Evolutionary conservation across 2,329 filamentous ascomycete species (phyloP).

Genomic region (Penicillium sp.): DNA sequence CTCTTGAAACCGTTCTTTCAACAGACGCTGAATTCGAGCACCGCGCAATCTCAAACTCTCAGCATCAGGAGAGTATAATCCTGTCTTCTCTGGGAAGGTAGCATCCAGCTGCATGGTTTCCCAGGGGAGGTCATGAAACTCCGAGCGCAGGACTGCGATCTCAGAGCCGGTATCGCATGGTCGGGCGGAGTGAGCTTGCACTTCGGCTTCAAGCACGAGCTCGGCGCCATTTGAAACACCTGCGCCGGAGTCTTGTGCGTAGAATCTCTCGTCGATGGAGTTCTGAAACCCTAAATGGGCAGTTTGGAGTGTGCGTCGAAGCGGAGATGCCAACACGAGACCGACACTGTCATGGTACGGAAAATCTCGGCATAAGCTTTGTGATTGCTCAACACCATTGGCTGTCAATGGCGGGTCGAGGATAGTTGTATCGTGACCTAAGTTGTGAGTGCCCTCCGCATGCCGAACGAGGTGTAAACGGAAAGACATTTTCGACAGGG

Average conservation of each 20-base stretch:
- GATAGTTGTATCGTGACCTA: not conserved
- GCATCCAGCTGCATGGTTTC: slow-evolving; percentile 4
- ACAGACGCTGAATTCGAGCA: not conserved
- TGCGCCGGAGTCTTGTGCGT: not conserved
- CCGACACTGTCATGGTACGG: not conserved
- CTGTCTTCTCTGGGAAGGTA: slow-evolving; percentile 10
- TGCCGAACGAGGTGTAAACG: slow-evolving; percentile 3
- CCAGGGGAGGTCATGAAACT: slow-evolving; percentile 14
- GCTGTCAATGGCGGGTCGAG: not conserved
- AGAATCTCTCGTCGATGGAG: not conserved
- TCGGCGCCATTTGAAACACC: slow-evolving; percentile 2
- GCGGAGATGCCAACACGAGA: not conserved
- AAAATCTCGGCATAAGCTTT: not conserved
- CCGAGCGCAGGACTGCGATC: slow-evolving; percentile 1
- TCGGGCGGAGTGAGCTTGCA: slow-evolving; percentile 15
- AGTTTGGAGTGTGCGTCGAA: slow-evolving; percentile 4
- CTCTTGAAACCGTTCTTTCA: slow-evolving; percentile 4
- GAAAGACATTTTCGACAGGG: not conserved
- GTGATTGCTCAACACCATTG: not conserved
- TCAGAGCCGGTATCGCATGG: slow-evolving; percentile 18
- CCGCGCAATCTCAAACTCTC: slow-evolving; percentile 3
- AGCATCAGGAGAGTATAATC: slow-evolving; percentile 1
- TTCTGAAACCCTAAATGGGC: slow-evolving; percentile 8
- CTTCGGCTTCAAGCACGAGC: slow-evolving; percentile 10
- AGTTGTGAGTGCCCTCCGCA: slow-evolving; percentile 1